Conservation (phyloP, 2,329 filamentous ascomycete species). For the Monosporascus cannonballus region DNA sequence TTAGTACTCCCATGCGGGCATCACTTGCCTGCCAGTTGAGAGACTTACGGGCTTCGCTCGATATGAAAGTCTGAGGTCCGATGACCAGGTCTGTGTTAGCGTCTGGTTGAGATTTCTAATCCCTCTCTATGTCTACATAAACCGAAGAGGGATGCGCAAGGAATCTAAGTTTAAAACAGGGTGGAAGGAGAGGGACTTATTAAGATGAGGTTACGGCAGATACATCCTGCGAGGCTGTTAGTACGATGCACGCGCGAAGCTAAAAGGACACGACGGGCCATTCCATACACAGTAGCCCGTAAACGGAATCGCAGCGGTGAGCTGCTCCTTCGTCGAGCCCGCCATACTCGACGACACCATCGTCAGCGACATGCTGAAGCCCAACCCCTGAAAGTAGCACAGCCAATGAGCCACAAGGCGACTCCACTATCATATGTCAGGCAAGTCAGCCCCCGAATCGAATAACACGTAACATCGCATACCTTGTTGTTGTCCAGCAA, state of each 20-base stretch:
- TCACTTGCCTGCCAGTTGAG: background rate
- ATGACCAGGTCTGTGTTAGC: conserved; percentile 18
- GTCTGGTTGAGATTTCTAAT: background rate
- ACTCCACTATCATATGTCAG: conserved; percentile 35
- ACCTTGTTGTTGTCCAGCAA: conserved; percentile 41
- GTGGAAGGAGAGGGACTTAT: too few species aligned
- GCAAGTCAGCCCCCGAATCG: background rate
- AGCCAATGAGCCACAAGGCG: conserved; percentile 52
- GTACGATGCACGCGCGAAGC: background rate
- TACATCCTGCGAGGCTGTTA: background rate
- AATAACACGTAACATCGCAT: background rate
- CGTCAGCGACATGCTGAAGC: conserved; percentile 26
- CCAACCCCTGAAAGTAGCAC: conserved; percentile 27
- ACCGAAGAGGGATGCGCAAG: too few species aligned
- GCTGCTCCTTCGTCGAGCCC: conserved; percentile 28
- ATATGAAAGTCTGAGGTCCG: conserved; percentile 25
- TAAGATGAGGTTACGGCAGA: background rate
- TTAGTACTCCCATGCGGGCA: background rate
- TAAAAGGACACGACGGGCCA: background rate
- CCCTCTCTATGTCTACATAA: too few species aligned
- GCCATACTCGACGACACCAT: conserved; percentile 28
- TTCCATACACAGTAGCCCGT: conserved; percentile 27
- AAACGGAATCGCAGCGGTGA: conserved; percentile 23
- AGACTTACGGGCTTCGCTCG: conserved; percentile 17
- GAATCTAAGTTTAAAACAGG: too few species aligned